Evolutionary conservation across 73 alveolate species (phyloP), one percentile per base, ranked within the genome.

Genomic region (Durusdinium trenchii): DNA sequence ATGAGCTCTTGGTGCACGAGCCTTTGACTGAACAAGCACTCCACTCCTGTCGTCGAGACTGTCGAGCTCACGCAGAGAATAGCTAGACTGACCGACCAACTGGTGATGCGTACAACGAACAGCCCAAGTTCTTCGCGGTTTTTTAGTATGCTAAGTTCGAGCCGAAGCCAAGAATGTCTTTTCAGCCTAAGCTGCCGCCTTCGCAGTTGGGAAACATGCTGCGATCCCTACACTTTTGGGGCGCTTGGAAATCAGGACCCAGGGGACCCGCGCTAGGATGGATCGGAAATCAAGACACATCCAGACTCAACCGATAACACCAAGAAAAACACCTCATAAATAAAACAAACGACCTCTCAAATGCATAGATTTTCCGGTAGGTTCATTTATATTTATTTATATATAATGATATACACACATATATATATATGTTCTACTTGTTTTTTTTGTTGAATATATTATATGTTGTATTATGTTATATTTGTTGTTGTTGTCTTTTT

Each of bases 161-260:
- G n/a, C n/a, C n/a, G n/a, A 60, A 60, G 30, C 73, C 73, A 0
- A 23, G 73, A 23, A 60, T 23, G 30, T 32, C 73, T 16, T 23
- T 32, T 2, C 73, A 1, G 30, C 18, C 18, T 60, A 32, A 23
- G 3, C 73, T 60, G 73, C 73, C 18, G n/a, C 73, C 51, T 48
- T 40, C 69, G 54, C 98, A 91, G 98, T 91, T 91, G 98, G 98
- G 98, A 91, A 76, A 69, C 38, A 23, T 91, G 98, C 89, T 91
- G 98, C 82, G 98, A 91, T 30, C 86, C 96, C 16, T 69, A n/a
- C 45, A 48, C 79, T 16, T 69, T 52, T 40, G 98, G 98, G 28
- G 47, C 90, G 30, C n/a, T 45, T 69, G 98, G 89, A 12, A 71
- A 91, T 43, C 98, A 91, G 98, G 98, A 20, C 46, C 26, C 48